Percentiles rank a stretch among this genome's conserved stretches.
Conservation (phyloP, 208 protist genomes). For the Crithidia sp. region DNA sequence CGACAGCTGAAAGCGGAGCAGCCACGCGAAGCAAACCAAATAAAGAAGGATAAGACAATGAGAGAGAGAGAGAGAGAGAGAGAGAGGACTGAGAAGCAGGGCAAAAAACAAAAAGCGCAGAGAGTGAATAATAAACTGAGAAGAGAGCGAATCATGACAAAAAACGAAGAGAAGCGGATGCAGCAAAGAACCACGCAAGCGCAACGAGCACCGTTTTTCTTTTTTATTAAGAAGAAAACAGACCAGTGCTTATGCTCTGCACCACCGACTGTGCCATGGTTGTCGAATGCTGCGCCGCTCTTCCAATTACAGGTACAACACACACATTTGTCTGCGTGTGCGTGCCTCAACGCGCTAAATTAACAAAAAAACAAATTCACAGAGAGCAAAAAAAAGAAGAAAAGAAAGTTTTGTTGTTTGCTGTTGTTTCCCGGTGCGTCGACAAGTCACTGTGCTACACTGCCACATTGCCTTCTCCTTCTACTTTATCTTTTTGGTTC, state of each 20-base stretch:
- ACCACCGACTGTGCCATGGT: too few relatives aligned
- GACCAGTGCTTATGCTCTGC: too few relatives aligned
- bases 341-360: background rate
- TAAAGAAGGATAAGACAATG: background rate
- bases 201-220: background rate
- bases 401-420: background rate
- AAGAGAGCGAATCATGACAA: background rate
- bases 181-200: too few relatives aligned
- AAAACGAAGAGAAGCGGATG: background rate
- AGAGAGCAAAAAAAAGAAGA: background rate
- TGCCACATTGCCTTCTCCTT: too few relatives aligned
- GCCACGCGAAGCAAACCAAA: background rate
- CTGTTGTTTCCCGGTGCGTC: too few relatives aligned
- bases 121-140: too few relatives aligned
- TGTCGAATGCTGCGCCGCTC: too few relatives aligned
- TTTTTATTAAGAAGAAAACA: constrained; percentile 1
- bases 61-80: constrained; percentile 1
- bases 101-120: background rate
- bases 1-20: background rate
- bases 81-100: background rate
- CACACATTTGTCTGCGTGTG: background rate
- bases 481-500: too few relatives aligned
- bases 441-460: too few relatives aligned
- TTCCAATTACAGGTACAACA: background rate
- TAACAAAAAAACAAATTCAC: background rate